Evolutionary conservation across 495 filamentous ascomycete genomes (phyloP).

Genomic region (Penicillium herquei): DNA sequence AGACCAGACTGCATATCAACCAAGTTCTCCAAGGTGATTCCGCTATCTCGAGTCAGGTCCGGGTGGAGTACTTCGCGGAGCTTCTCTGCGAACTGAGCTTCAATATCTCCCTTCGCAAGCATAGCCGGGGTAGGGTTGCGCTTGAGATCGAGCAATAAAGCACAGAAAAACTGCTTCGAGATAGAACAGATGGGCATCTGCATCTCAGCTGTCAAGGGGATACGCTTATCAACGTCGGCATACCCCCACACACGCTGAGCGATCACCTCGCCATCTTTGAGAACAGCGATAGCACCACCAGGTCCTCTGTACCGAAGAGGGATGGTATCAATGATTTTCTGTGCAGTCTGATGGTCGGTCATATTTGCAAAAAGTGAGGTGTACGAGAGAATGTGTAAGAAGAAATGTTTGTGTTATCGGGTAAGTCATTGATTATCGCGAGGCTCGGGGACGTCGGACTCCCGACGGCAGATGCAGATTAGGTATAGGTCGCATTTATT

Average conservation of each 20-base stretch:
- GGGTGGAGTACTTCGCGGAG: constrained; percentile 21
- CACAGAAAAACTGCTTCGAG: constrained; percentile 35
- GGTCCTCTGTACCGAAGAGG: constrained; percentile 21
- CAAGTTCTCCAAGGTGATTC: constrained; percentile 25
- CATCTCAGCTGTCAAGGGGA: constrained; percentile 20
- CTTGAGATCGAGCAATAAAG: constrained; percentile 27
- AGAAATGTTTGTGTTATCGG: too few species aligned
- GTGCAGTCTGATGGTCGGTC: constrained; percentile 3
- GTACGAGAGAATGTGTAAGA: not conserved
- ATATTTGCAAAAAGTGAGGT: not conserved
- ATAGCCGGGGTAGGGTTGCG: constrained; percentile 21
- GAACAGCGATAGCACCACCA: constrained; percentile 28
- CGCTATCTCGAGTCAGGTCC: constrained; percentile 13
- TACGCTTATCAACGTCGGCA: constrained; percentile 26
- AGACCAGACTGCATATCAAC: constrained; percentile 34
- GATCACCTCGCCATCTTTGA: constrained; percentile 29
- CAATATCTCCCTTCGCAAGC: constrained; percentile 19
- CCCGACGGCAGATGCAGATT: too few species aligned
- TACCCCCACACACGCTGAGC: constrained; percentile 33
- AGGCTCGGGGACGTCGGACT: too few species aligned
- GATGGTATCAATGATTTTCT: constrained; percentile 14
- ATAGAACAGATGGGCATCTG: constrained; percentile 38
- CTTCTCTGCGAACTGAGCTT: constrained; percentile 17
- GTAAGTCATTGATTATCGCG: too few species aligned
- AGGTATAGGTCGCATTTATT: too few species aligned